Evolutionary conservation across 306 rosid species (phyloP).

Genomic region (Lablab purpureus): DNA sequence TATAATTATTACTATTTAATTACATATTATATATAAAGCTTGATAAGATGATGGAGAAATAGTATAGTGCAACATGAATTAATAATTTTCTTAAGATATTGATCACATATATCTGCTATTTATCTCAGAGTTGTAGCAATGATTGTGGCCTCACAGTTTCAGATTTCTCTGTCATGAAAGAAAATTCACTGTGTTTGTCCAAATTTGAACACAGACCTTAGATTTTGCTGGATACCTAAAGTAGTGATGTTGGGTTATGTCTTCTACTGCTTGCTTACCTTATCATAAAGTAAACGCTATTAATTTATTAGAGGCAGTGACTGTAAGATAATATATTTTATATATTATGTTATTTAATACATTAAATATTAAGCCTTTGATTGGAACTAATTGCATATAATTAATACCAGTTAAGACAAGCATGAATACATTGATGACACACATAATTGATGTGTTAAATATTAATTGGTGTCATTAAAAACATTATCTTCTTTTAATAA

Average conservation of each 20-base stretch:
- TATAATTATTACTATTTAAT: no score
- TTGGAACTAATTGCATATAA: not conserved
- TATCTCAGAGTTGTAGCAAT: not conserved
- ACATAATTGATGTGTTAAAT: not conserved
- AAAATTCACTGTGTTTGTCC: not conserved
- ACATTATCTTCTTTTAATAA: not conserved
- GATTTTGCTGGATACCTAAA: not conserved
- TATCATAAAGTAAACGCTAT: not conserved
- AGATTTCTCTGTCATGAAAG: not conserved
- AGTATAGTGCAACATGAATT: no score
- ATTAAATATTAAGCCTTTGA: constrained; percentile 2
- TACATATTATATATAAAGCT: no score
- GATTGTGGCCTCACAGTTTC: not conserved
- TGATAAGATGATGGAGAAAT: no score
- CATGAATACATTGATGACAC: not conserved
- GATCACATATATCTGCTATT: not conserved
- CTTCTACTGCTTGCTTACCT: not conserved
- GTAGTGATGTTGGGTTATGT: not conserved
- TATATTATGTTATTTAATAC: not conserved
- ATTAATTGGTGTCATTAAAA: not conserved
- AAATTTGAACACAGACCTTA: not conserved
- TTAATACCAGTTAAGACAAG: not conserved
- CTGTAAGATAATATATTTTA: constrained; percentile 6
- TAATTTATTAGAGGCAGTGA: not conserved
- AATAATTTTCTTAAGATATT: not conserved